Base-by-base conservation (phyloP, 805 yeast species). In the Candida silvicultrix region DNA sequence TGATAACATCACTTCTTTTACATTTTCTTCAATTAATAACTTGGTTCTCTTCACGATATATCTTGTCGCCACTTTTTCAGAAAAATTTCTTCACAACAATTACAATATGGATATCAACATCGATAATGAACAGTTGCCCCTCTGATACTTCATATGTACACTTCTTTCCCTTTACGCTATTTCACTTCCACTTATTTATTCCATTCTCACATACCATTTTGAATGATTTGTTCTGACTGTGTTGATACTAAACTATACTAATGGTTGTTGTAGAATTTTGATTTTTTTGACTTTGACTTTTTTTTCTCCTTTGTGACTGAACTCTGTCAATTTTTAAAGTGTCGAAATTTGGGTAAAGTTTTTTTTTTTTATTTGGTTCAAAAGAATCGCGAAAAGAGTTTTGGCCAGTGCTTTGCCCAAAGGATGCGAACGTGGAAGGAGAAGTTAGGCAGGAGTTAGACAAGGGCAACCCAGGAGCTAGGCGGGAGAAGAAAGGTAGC, bases 161-260 rank as follows among this genome's bases (percentile, higher is more conserved):
- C 6, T 12, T 20, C 7, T 6, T 37, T 14, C 18, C 9, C 39
- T 20, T 21, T 37, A 25, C 21, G 6, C 14, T 20, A 28, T 11
- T 28, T 10, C 31, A 28, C 14, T 28, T 11, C 31, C 31, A 28
- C 31, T 10, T 28, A 10, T 22, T 16, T 14, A 40, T n/a, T 31
- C 35, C 16, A n/a, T 20, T 40, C 20, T 31, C 43, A 70, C 77
- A 62, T 72, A 73, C 77, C 77, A 73, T 73, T 67, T 72, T 72
- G 71, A 54, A 56, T 58, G 55, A 55, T 57, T 60, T 50, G 43
- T 46, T 41, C 21, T 25, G 28, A 18, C 23, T 42, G 38, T 38
- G 34, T 42, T 42, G 43, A 34, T 40, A 18, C 5, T 40, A n/a
- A n/a, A 34, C 21, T 25, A 23, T 15, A 11, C 9, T 41, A 14